phyloP scores from a whole-genome alignment of 805 yeast species.

The Isabelozyma heimii region DNA sequence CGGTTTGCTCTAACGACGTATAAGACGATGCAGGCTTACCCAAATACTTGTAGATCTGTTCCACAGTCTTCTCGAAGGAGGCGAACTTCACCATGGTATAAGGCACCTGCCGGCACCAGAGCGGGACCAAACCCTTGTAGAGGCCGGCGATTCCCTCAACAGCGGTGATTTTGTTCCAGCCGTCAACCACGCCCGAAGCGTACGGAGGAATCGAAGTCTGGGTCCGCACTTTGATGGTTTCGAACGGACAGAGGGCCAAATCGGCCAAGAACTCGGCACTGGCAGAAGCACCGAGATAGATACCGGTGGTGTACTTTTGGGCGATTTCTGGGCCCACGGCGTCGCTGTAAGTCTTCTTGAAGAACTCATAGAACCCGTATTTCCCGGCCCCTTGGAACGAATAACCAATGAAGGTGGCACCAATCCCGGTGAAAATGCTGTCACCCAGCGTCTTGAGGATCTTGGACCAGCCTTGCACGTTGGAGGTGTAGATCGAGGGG shows the following conservation, averaged over 20 bases:
- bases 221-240: conserved; percentile 90
- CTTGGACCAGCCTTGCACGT: conserved; percentile 75
- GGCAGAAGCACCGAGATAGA: conserved; percentile 84
- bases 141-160: conserved; percentile 71
- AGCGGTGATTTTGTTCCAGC: conserved; percentile 62
- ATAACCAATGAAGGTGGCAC: conserved; percentile 91
- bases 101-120: conserved; percentile 98
- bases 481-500: conserved; percentile 67
- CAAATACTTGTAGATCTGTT: conserved; percentile 66
- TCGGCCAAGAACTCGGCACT: conserved; percentile 94
- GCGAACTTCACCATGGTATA: conserved; percentile 98
- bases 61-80: conserved; percentile 88
- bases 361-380: conserved; percentile 91
- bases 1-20: conserved; percentile 77
- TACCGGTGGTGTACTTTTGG: conserved; percentile 62
- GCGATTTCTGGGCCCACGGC: conserved; percentile 63
- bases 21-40: conserved; percentile 74
- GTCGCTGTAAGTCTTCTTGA: conserved; percentile 76
- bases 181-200: conserved; percentile 61
- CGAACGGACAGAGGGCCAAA: conserved; percentile 86
- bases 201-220: conserved; percentile 92
- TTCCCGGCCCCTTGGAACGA: conserved; percentile 97
- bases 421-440: conserved; percentile 82
- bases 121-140: conserved; percentile 86
- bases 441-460: conserved; percentile 77